A percentile compares a stretch with the other conserved stretches of the same genome.
Evolutionary conservation across 306 rosid genomes (phyloP).

Genomic region (Oemleria cerasiformis): DNA sequence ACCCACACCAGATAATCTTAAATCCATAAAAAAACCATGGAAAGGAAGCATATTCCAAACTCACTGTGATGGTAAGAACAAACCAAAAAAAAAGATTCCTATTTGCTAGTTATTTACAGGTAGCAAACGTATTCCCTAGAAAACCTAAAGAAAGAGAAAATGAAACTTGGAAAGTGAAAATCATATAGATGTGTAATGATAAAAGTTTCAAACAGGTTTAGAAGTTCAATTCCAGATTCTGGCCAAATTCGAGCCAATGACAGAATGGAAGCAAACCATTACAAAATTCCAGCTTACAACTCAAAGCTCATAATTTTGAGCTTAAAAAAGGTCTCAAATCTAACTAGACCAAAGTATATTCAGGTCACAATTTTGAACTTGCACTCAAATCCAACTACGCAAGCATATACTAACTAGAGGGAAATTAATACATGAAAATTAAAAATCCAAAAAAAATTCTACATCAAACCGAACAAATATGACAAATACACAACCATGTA

Average conservation of each 20-base stretch:
- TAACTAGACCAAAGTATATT: background rate
- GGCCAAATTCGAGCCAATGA: background rate
- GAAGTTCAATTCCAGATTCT: background rate
- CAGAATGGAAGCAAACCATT: background rate
- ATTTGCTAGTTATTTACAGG: background rate
- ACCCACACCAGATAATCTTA: background rate
- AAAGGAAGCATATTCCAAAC: background rate
- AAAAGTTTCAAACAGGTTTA: background rate
- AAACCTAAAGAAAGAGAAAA: background rate
- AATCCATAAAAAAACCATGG: background rate
- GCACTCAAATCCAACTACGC: background rate
- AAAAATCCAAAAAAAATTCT: background rate
- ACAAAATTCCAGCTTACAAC: background rate
- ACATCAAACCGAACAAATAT: background rate
- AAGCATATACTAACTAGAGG: background rate
- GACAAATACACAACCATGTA: background rate
- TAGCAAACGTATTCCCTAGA: background rate
- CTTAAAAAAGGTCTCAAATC: constrained; percentile 1
- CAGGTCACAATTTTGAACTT: too few species aligned
- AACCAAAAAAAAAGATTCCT: background rate
- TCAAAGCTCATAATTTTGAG: background rate
- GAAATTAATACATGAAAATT: background rate
- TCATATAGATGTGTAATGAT: background rate
- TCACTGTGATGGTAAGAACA: background rate
- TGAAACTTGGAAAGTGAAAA: background rate